Base-by-base conservation (phyloP, 306 rosid species). In the Carpinus fangiana region DNA sequence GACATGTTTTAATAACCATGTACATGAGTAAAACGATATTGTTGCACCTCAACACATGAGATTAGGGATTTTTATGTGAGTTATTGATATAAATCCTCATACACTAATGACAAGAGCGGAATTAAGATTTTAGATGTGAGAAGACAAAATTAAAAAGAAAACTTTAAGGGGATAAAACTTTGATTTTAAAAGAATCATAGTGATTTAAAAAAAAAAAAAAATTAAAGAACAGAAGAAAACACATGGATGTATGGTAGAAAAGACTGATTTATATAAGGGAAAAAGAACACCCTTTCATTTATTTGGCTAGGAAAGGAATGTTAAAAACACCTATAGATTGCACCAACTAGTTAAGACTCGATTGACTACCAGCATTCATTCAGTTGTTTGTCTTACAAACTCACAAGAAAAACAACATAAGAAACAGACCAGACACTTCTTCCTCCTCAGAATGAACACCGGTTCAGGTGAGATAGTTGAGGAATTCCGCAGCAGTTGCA, bases 401-500 rank as follows among this genome's bases (percentile, higher is more conserved):
- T 21, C 67, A 36, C 47, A n/a, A 23, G 48, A 12, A 51, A 81
- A 26, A 65, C 2, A 66, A 72, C 61, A 76, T 20, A n/a, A 73
- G 69, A 26, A 80, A 77, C 71, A 34, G n/a, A 70, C 31, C 21
- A 68, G 65, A 45, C 43, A 0, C 7, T 4, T 41, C 18, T 34
- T 54, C 60, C 12, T 68, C 73, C 70, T n/a, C 31, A 10, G 38
- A 70, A 66, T 62, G 75, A 1, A 53, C 61, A 52, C 68, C 55
- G 18, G 56, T 77, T 90, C 88, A 89, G 83, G 91, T 89, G 53
- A 94, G 91, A 84, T 92, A 88, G 86, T 90, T 90, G 72, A 94
- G 77, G 87, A 92, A 88, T 47, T 88, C 95, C 55, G 89, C 95
- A 56, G 98, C 97, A 48, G 98, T 92, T 10, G 98, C 97, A 87